Base-by-base conservation (phyloP, 257 asterid species). In the Asclepias syriaca region DNA sequence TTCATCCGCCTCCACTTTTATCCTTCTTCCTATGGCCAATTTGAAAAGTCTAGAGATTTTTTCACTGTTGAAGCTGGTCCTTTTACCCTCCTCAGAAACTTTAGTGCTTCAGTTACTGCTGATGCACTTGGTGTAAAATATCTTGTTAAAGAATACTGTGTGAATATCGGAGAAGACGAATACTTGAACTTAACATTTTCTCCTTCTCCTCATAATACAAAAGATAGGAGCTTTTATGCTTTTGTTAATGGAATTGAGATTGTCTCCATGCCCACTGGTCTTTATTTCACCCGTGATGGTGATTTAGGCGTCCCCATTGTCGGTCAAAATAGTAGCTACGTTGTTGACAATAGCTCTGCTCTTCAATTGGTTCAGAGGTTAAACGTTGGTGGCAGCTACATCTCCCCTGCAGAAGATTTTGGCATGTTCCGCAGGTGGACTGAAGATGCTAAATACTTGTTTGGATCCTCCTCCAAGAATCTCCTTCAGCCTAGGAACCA, bases 181-280 rank as follows among this genome's bases (percentile, higher is more conserved):
- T n/a, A n/a, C n/a, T n/a, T n/a, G n/a, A n/a, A n/a, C n/a, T n/a
- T n/a, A n/a, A n/a, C n/a, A n/a, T n/a, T n/a, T n/a, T n/a, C n/a
- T n/a, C n/a, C n/a, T n/a, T n/a, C n/a, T n/a, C n/a, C n/a, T n/a
- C n/a, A n/a, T n/a, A n/a, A n/a, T n/a, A n/a, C n/a, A n/a, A n/a
- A n/a, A n/a, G n/a, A n/a, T n/a, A n/a, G n/a, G n/a, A n/a, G n/a
- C n/a, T n/a, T n/a, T n/a, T 16, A 58, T 61, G 74, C 74, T 8
- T 75, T 75, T 68, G 70, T 75, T 21, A 87, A 87, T 65, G 87
- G 87, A 27, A 84, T 85, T 32, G 90, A 87, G 72, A 84, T 68
- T 40, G 67, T 74, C 34, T 69, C 83, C 74, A 78, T 83, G 80
- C 82, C 84, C 1, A 39, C 70, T 6, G 81, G 76, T 63, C 75